These are phyloP conservation scores for Crucibulum laeve DNA, from an alignment of 768 basidiomycete species.

Conservation along the genomic window DNA sequence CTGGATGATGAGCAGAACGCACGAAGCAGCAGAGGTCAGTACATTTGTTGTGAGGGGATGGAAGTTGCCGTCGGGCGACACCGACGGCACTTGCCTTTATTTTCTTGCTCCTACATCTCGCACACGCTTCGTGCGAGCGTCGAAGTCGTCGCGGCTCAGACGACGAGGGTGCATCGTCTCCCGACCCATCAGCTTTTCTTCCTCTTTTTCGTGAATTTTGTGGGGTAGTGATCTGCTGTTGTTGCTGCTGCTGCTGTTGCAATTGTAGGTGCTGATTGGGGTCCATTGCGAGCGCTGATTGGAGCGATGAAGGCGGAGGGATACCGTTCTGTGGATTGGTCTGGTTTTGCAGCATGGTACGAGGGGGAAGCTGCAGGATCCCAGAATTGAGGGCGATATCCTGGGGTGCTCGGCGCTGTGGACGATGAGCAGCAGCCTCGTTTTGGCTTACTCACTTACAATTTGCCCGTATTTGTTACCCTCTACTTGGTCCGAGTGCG, in stretches of 20 bases:
- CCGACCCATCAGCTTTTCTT: conserved; percentile 52
- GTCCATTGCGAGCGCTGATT: conserved; percentile 68
- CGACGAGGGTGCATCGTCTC: conserved; percentile 49
- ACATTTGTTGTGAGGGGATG: conserved; percentile 42
- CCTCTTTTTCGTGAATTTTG: conserved; percentile 41
- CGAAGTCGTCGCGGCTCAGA: conserved; percentile 78
- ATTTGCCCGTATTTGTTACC: conserved; percentile 31
- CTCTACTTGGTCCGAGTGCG: conserved; percentile 15
- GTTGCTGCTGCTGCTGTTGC: conserved; percentile 15
- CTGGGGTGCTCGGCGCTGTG: conserved; percentile 25
- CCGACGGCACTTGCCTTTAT: conserved; percentile 82
- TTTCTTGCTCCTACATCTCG: conserved; percentile 93
- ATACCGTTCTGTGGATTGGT: conserved; percentile 23
- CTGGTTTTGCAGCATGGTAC: conserved; percentile 30
- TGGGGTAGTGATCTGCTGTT: conserved; percentile 22
- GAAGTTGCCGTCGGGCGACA: conserved; percentile 81
- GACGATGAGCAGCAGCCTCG: conserved; percentile 18
- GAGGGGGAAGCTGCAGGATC: conserved; percentile 11
- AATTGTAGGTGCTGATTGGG: conserved; percentile 41
- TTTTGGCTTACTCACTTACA: conserved; percentile 6
- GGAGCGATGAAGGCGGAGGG: conserved; percentile 44
- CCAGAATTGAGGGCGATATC: conserved; percentile 3
- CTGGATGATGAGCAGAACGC: conserved; percentile 34
- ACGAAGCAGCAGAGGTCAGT: conserved; percentile 11
- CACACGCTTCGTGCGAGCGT: conserved; percentile 89